Evolutionary conservation across 2,329 filamentous ascomycete genomes (phyloP), one percentile per base, ranked within the genome.

Genomic region (Leptographium wingfieldii): DNA sequence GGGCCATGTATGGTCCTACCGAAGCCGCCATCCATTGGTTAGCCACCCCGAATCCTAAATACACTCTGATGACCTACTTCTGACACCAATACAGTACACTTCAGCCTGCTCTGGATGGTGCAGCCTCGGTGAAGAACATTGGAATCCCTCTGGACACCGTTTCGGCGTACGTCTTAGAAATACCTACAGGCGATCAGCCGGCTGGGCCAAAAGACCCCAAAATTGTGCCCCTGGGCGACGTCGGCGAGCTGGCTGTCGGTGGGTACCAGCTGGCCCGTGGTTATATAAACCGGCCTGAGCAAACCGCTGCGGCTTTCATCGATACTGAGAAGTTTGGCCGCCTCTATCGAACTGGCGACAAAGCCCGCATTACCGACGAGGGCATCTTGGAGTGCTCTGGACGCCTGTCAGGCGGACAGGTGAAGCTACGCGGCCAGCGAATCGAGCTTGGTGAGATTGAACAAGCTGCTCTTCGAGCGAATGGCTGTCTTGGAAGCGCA

Each of bases 1-100:
- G 90, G 80, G 92, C 86, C 40, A 95, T 96, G 90, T 96, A 96
- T 68, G 92, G 92, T 0, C 92, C 92, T 1, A 96, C 92, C 0
- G 92, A 96, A 73, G 90, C 90, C 9, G 84, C 91, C 0, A 95
- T 96, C 60, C 92, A 96, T 69, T 96, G 81, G 79, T 80, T 68
- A 3, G 61, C 58, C 38, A 9, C 38, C 11, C 43, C 29, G 35
- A n/a, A n/a, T 54, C 7, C 35, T 9, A 12, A 6, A 3, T 3
- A 3, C n/a, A 9, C 35, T n/a, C 11, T 12, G 22, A 12, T 6
- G 16, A 4, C 12, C 16, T 46, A 64, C 3, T 33, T 46, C 55
- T 35, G 3, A 54, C 22, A 22, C 43, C 22, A 40, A 12, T 5
- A 54, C 31, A 80, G 90, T 69, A 95, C 90, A 0, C 72, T 94